Evolutionary conservation across 2,329 filamentous ascomycete genomes (phyloP), one percentile per base, ranked within the genome.

Genomic region (Fusarium transvaalense): DNA sequence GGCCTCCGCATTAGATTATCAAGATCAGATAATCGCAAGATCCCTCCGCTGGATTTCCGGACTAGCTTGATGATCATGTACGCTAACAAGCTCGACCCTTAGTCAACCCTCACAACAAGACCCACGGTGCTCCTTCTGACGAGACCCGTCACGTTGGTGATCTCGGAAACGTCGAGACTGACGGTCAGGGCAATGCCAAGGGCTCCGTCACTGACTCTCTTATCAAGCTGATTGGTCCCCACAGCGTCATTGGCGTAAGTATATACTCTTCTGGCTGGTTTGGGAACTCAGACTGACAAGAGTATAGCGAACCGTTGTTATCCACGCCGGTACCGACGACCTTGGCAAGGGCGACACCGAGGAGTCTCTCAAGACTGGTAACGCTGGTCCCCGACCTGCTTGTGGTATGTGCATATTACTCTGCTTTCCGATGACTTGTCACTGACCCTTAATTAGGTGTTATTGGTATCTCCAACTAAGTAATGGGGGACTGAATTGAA

Each of bases 311-410:
- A 98, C 96, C 73, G 88, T 99, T 68, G 96, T 99, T 77, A 89
- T 97, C 77, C 96, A 99, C 86, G 90, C 86, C 75, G 96, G 96
- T 80, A 98, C 95, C 74, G 96, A 99, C 80, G 96, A 99, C 79
- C 93, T 99, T 71, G 96, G 96, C 82, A 92, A 92, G 87, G 94
- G 94, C 77, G 92, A 84, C 75, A 90, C 92, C 84, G 93, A 95
- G 84, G 94, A 98, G 86, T 97, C 93, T 78, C 93, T 97, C 87
- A 97, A 97, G 91, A 99, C 96, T 72, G 96, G 96, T 74, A 99
- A 98, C 81, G 96, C 96, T 79, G 96, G 96, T 77, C 82, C 85
- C 75, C 93, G 96, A 79, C 96, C 96, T 79, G 96, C 96, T 80
- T 99, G 96, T 84, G 96, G 96, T 92, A 88, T 79, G 88, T 82